phyloP scores from a whole-genome alignment of 2,329 filamentous ascomycete genomes.

The Aspergillus viridinutans region DNA sequence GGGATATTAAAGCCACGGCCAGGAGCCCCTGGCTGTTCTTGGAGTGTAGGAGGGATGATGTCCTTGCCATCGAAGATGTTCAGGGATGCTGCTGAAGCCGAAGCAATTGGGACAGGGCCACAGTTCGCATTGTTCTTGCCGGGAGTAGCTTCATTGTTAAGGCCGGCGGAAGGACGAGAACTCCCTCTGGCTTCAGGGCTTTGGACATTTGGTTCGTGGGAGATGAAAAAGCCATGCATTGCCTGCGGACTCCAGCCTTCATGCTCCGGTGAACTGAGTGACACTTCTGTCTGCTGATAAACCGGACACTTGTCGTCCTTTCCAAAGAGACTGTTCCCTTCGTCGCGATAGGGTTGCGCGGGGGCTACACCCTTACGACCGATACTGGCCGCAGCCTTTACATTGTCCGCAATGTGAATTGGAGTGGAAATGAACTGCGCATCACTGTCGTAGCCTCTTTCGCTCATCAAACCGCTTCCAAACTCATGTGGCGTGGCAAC shows the following conservation, averaged over 20 bases:
- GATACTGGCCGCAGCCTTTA: conserved; percentile 5
- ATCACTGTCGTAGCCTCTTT: conserved; percentile 41
- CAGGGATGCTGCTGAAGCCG: background rate
- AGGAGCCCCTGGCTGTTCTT: conserved; percentile 1
- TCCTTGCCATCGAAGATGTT: background rate
- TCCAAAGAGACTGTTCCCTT: background rate
- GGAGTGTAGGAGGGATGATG: background rate
- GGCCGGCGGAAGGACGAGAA: conserved; percentile 1
- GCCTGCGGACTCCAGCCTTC: conserved; percentile 4
- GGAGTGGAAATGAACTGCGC: conserved; percentile 37
- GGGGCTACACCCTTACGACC: conserved; percentile 6
- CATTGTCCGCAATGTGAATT: conserved; percentile 12
- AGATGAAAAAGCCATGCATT: conserved; percentile 3
- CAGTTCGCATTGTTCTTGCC: background rate
- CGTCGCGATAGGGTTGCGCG: conserved; percentile 5
- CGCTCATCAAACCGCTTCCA: conserved; percentile 35
- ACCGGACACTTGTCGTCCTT: conserved; percentile 1
- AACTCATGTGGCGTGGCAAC: conserved; percentile 16
- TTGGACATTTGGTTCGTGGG: conserved; percentile 5
- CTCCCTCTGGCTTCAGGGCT: conserved; percentile 4
- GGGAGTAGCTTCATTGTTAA: background rate
- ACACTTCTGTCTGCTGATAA: conserved; percentile 1
- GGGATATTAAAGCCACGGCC: conserved; percentile 4
- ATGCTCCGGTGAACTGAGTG: conserved; percentile 8
- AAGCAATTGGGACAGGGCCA: background rate